These are phyloP conservation scores for Coemansia sp. DNA, from an alignment of 192 early-diverging fungal genomes.

Conservation along the genomic window DNA sequence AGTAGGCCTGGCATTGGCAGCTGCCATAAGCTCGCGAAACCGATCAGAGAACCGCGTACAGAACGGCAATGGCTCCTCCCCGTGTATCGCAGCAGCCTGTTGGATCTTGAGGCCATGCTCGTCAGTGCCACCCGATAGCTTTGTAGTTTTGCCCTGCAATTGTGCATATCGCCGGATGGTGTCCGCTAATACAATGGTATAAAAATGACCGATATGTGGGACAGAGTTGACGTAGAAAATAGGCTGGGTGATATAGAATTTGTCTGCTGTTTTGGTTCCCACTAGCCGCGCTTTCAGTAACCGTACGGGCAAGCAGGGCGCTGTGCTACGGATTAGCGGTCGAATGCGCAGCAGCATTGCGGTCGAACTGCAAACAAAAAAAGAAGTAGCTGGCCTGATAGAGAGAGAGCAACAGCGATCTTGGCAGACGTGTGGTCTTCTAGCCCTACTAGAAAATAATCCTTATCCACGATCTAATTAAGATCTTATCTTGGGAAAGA, in stretches of 20 bases:
- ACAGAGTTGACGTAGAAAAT: constrained; percentile 73
- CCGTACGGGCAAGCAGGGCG: background rate
- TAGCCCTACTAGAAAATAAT: background rate
- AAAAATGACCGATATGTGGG: constrained; percentile 95
- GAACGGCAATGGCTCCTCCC: constrained; percentile 64
- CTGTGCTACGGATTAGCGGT: background rate
- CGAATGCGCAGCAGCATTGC: background rate
- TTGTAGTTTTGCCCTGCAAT: constrained; percentile 62
- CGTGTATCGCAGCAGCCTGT: constrained; percentile 72
- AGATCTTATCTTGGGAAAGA: background rate
- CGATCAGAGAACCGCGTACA: constrained; percentile 70
- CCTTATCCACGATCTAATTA: background rate
- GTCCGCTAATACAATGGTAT: constrained; percentile 85
- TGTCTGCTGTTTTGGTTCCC: constrained; percentile 10
- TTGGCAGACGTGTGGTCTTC: too few relatives aligned
- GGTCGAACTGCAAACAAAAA: background rate
- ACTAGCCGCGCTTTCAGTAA: constrained; percentile 5
- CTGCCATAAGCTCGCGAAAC: constrained; percentile 61
- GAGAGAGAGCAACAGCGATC: background rate
- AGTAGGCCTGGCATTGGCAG: constrained; percentile 71
- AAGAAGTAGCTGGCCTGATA: background rate
- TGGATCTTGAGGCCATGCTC: constrained; percentile 98
- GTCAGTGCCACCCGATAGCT: constrained; percentile 75
- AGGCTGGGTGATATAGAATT: constrained; percentile 75
- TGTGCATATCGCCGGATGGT: constrained; percentile 71